Base-by-base conservation (phyloP, 106 monocot species). In the Gastrodia elata region DNA sequence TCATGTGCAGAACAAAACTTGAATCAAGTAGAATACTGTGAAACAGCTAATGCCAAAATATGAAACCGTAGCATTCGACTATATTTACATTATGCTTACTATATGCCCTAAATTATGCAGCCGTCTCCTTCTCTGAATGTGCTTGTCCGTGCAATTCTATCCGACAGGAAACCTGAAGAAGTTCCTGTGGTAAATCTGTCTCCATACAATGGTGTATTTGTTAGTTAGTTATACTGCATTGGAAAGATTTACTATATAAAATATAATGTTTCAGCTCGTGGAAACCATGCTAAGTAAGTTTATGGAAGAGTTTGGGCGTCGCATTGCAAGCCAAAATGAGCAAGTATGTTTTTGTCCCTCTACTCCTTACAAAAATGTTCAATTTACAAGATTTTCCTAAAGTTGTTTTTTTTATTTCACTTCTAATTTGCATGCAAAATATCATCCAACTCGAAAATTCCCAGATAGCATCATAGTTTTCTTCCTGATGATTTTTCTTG, bases 141-240 rank as follows among this genome's bases (percentile, higher is more conserved):
- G 83, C 83, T 99, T 75, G 81, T 99, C 35, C 79, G 76, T 71
- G 86, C 85, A 10, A 83, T 87, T 83, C 75, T 88, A 16, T 88
- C 83, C 2, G 93, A 85, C 43, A 93, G 88, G 75, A 91, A 80
- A 76, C 87, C 88, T 22, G 98, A 99, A 55, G 98, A 98, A 91
- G 80, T 89, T 78, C 98, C 98, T 75, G 34, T 73, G 38, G 98
- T 99, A 85, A 70, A 15, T 25, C 11, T 71, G 5, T 46, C 33
- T 13, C 13, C 20, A 6, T 3, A 1, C 9, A 16, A 46, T 1
- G 16, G 28, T 32, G 10, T 46, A 46, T 8, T 48, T 46, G 27
- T 69, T 39, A 11, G 15, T 39, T 7, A 10, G 8, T 69, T 77
- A 2, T n/a, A 57, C 24, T 39, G 18, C 25, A 77, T 70, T 70